These are phyloP conservation scores for Macrotyloma uniflorum DNA, from an alignment of 306 rosid species.

Conservation along the genomic window DNA sequence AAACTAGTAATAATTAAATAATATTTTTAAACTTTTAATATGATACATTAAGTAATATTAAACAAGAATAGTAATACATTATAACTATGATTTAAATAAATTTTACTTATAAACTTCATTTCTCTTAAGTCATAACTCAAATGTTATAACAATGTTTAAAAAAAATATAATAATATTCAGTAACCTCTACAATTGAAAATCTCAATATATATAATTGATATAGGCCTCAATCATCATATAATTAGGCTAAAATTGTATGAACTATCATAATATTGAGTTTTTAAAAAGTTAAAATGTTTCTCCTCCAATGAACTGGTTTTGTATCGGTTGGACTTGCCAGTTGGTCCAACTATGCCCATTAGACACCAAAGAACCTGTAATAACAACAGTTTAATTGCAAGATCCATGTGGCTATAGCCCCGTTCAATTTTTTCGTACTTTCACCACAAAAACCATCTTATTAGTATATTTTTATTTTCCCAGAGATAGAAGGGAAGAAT, in stretches of 20 bases:
- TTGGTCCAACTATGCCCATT: not conserved
- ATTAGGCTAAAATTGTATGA: not conserved
- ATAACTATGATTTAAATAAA: no score
- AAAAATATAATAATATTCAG: not conserved
- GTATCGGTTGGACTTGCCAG: not conserved
- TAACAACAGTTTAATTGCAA: not conserved
- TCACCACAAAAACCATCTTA: slow-evolving; percentile 6
- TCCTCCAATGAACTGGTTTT: not conserved
- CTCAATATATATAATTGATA: not conserved
- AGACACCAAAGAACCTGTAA: not conserved
- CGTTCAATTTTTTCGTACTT: not conserved
- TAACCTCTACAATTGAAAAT: not conserved
- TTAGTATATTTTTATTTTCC: slow-evolving; percentile 42
- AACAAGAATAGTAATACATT: no score
- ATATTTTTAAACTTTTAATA: not conserved
- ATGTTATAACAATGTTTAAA: not conserved
- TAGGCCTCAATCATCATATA: not conserved
- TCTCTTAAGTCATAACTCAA: not conserved
- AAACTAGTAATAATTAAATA: not conserved
- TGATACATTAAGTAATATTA: not conserved
- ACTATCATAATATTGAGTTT: not conserved
- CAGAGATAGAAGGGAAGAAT: slow-evolving; percentile 85
- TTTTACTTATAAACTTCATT: not conserved
- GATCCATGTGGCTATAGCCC: slow-evolving; percentile 11
- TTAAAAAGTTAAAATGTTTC: not conserved